phyloP scores from a whole-genome alignment of 805 yeast species.

The Wickerhamomyces chambardii region DNA sequence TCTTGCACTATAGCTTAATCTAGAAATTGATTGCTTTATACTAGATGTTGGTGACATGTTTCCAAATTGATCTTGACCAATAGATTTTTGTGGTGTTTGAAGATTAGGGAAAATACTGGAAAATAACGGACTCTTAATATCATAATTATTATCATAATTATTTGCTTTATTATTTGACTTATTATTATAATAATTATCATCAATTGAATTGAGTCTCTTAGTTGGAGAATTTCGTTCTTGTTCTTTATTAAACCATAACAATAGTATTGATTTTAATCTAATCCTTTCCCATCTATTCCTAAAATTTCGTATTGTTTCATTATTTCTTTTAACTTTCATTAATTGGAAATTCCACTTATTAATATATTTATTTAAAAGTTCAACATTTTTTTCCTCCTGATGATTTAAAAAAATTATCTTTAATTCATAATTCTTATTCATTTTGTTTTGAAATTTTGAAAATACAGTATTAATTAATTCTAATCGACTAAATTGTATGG shows the following conservation, averaged over 20 bases:
- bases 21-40: too few relatives aligned
- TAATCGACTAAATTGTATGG: slow-evolving; percentile 15
- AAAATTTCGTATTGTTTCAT: slow-evolving; percentile 22
- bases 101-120: too few relatives aligned
- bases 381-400: slow-evolving; percentile 15
- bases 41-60: slow-evolving; percentile 1
- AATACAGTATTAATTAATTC: slow-evolving; percentile 16
- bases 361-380: slow-evolving; percentile 14
- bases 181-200: slow-evolving; percentile 1
- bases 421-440: slow-evolving; percentile 9
- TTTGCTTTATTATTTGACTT: slow-evolving; percentile 5
- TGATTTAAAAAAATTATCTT: slow-evolving; percentile 9
- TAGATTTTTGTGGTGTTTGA: slow-evolving; percentile 14
- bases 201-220: slow-evolving; percentile 9
- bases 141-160: slow-evolving; percentile 9
- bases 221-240: too few relatives aligned
- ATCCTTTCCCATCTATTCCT: slow-evolving; percentile 31
- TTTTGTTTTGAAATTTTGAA: slow-evolving; percentile 13
- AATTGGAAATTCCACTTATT: slow-evolving; percentile 24
- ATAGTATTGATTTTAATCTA: slow-evolving; percentile 23
- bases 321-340: slow-evolving; percentile 23
- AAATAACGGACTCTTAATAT: too few relatives aligned
- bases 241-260: slow-evolving; percentile 24
- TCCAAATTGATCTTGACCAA: not conserved
- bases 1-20: not conserved